Conservation (phyloP, 108 stramenopile species). For the Skeletonema marinoi region DNA sequence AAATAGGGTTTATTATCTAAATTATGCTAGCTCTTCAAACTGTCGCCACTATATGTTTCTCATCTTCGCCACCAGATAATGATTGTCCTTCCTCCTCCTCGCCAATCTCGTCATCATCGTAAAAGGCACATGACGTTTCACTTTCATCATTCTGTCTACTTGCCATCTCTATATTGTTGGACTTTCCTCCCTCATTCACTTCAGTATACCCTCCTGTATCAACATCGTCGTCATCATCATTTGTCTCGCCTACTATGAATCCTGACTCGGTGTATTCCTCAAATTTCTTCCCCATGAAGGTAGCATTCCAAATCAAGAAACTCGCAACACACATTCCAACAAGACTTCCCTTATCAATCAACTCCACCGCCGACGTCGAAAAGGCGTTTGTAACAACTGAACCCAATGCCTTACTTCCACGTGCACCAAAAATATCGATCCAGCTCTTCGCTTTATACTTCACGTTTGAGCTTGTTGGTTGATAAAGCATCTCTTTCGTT, state of each 20-base stretch:
- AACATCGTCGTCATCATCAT: conserved; percentile 50
- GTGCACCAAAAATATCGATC: conserved; percentile 98
- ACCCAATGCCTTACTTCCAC: conserved; percentile 94
- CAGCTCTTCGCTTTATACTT: conserved; percentile 98
- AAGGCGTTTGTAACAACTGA: conserved; percentile 95
- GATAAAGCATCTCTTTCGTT: conserved; percentile 97
- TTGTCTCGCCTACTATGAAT: conserved; percentile 85
- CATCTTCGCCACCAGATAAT: conserved; percentile 44
- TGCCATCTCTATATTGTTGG: conserved; percentile 67
- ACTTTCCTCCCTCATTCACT: conserved; percentile 8
- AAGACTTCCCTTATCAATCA: conserved; percentile 89
- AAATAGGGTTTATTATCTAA: neutral
- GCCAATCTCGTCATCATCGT: conserved; percentile 75
- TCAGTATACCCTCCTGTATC: conserved; percentile 37
- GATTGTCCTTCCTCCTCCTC: conserved; percentile 71
- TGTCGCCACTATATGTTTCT: conserved; percentile 17
- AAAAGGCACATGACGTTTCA: conserved; percentile 84
- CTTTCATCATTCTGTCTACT: conserved; percentile 62
- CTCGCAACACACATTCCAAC: conserved; percentile 88
- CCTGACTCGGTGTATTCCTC: conserved; percentile 91
- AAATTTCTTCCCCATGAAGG: conserved; percentile 91
- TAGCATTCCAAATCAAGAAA: conserved; percentile 95
- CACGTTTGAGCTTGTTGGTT: conserved; percentile 91
- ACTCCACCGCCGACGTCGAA: conserved; percentile 68
- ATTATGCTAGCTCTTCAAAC: neutral